A percentile compares a stretch with the other conserved stretches of the same genome.
Evolutionary conservation across 805 yeast species (phyloP).

Genomic region (Candida cerambycidarum): DNA sequence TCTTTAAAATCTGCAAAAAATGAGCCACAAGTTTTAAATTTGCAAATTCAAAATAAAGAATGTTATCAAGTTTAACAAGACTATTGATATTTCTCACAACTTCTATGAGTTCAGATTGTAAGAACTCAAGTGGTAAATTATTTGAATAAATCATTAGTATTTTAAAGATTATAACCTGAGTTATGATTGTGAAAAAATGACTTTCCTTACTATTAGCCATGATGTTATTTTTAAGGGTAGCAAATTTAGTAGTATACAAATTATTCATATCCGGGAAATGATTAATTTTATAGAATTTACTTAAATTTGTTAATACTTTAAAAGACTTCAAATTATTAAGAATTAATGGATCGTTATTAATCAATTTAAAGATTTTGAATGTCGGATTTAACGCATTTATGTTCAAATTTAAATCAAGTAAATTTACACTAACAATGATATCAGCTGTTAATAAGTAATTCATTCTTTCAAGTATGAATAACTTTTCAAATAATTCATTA

Average conservation of each 20-base stretch:
- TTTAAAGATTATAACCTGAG: slow-evolving; percentile 21
- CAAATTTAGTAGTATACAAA: slow-evolving; percentile 9
- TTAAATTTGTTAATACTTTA: slow-evolving; percentile 14
- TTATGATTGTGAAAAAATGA: slow-evolving; percentile 13
- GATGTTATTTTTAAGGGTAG: slow-evolving; percentile 13
- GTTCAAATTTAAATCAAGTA: slow-evolving; percentile 13
- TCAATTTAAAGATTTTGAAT: slow-evolving; percentile 12
- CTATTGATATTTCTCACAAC: slow-evolving; percentile 19
- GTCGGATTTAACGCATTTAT: slow-evolving; percentile 8
- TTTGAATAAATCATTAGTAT: slow-evolving; percentile 21
- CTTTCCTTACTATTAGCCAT: slow-evolving; percentile 14
- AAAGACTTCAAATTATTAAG: slow-evolving; percentile 19
- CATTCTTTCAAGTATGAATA: slow-evolving; percentile 29
- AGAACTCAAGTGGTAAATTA: slow-evolving; percentile 15
- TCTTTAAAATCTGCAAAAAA: slow-evolving; percentile 28
- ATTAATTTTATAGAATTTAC: slow-evolving; percentile 14
- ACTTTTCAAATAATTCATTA: slow-evolving; percentile 31
- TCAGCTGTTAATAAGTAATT: slow-evolving; percentile 21
- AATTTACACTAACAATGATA: slow-evolving; percentile 13
- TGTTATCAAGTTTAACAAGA: slow-evolving; percentile 10
- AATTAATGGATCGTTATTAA: slow-evolving; percentile 18
- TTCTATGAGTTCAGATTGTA: slow-evolving; percentile 19
- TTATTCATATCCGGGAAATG: slow-evolving; percentile 16
- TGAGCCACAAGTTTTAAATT: slow-evolving; percentile 35
- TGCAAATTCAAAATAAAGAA: slow-evolving; percentile 24